These are phyloP conservation scores for Aspergillus costaricaensis DNA, from an alignment of 2,329 filamentous ascomycete genomes.

Conservation along the genomic window DNA sequence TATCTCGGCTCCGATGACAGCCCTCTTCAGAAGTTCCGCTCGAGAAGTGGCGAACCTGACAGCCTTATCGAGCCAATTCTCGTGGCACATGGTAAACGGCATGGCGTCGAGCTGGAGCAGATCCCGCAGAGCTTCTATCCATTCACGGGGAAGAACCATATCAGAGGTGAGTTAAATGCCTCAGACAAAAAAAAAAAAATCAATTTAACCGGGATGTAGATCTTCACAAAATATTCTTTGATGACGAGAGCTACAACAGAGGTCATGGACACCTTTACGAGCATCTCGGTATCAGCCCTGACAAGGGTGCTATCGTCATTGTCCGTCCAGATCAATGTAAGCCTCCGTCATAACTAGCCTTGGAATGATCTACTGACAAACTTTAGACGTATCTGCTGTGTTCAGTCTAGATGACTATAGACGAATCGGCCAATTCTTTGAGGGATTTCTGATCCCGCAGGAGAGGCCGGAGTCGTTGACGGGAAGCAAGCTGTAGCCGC, in stretches of 20 bases:
- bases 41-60: constrained; percentile 49
- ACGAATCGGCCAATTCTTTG: constrained; percentile 40
- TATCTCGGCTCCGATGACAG: constrained; percentile 46
- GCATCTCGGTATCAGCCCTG: constrained; percentile 54
- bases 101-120: constrained; percentile 52
- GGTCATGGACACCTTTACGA: constrained; percentile 62
- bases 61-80: constrained; percentile 60
- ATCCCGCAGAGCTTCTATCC: constrained; percentile 62
- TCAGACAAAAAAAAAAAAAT: neutral
- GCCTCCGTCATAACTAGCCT: constrained; percentile 21
- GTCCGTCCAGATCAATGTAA: constrained; percentile 65
- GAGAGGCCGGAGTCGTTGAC: neutral
- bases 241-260: constrained; percentile 57
- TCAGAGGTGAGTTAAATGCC: constrained; percentile 49
- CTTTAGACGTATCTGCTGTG: constrained; percentile 44
- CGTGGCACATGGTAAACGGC: constrained; percentile 53
- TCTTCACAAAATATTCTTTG: constrained; percentile 60
- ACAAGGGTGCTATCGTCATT: constrained; percentile 52
- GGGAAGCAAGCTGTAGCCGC: constrained; percentile 15
- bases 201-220: constrained; percentile 39
- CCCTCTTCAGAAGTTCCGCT: constrained; percentile 48
- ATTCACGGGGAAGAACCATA: constrained; percentile 56
- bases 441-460: constrained; percentile 32
- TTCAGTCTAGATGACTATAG: constrained; percentile 33
- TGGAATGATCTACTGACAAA: neutral